phyloP scores from a whole-genome alignment of 139 green algal species.

The Chlorella sp. region DNA sequence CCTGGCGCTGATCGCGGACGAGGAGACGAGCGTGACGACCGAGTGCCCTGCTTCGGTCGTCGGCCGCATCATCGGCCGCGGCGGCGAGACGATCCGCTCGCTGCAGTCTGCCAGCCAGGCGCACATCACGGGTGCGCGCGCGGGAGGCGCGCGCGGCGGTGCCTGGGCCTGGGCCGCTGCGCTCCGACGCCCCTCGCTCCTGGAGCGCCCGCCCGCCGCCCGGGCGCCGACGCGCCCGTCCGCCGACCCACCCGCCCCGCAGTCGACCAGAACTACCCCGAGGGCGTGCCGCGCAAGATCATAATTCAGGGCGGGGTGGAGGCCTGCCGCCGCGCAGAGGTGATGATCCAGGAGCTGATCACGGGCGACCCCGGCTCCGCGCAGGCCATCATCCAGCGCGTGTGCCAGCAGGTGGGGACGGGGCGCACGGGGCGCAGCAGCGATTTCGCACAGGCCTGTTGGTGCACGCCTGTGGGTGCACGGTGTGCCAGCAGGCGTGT shows the following conservation, averaged over 20 bases:
- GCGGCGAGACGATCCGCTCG: conserved; percentile 95
- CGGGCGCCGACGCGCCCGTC: too few species aligned
- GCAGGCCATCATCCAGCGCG: conserved; percentile 83
- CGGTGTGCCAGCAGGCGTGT: too few species aligned
- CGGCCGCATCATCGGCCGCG: conserved; percentile 92
- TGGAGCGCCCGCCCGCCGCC: too few species aligned
- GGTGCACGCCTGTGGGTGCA: too few species aligned
- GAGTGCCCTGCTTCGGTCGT: conserved; percentile 85
- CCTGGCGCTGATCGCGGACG: conserved; percentile 43
- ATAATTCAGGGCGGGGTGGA: conserved; percentile 71
- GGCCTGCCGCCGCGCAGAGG: conserved; percentile 58
- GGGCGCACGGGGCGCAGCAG: too few species aligned
- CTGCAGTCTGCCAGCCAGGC: conserved; percentile 83
- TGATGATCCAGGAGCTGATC: conserved; percentile 89
- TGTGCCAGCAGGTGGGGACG: conserved; percentile 43
- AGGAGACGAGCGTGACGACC: conserved; percentile 39
- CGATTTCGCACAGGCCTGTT: too few species aligned
- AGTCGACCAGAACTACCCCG: conserved; percentile 58
- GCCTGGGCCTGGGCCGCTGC: too few species aligned
- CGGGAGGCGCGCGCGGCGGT: too few species aligned
- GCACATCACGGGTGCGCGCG: too few species aligned
- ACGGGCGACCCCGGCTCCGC: conserved; percentile 76
- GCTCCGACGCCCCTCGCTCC: too few species aligned
- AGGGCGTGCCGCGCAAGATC: conserved; percentile 64
- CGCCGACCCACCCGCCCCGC: too few species aligned